Conservation (phyloP, 1,284 basidiomycete species). For the Heliocybe sulcata region DNA sequence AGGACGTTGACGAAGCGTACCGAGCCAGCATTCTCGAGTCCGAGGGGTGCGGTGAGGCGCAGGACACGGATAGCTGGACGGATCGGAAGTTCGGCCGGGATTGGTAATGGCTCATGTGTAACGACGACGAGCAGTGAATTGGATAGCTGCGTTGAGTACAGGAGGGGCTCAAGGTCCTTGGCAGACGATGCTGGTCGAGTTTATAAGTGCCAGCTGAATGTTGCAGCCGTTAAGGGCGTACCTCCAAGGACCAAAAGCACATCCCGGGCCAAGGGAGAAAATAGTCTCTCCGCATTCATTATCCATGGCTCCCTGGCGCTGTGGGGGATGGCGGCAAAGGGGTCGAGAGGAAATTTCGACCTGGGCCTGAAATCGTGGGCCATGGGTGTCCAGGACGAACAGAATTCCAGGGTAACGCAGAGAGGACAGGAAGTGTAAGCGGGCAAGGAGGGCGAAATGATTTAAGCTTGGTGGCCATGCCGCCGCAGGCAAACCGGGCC, state of each 20-base stretch:
- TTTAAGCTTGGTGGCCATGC: too few species aligned
- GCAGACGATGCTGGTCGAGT: constrained; percentile 25
- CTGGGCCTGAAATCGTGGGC: constrained; percentile 38
- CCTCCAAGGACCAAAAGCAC: constrained; percentile 46
- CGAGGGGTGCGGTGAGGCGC: constrained; percentile 33
- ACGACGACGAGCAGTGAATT: constrained; percentile 42
- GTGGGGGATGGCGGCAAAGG: constrained; percentile 27
- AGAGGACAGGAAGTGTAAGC: too few species aligned
- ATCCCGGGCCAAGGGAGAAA: constrained; percentile 22
- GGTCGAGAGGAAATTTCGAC: constrained; percentile 35
- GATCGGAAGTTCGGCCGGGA: constrained; percentile 19
- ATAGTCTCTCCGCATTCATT: constrained; percentile 21
- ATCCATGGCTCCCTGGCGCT: constrained; percentile 28
- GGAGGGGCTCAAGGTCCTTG: constrained; percentile 34
- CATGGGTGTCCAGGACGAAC: not conserved
- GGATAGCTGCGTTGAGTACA: constrained; percentile 35
- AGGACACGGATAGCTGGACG: constrained; percentile 37
- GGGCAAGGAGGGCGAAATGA: too few species aligned
- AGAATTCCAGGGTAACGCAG: too few species aligned
- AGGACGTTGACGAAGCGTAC: constrained; percentile 41
- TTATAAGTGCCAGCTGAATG: not conserved
- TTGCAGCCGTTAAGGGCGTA: constrained; percentile 15
- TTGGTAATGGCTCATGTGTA: constrained; percentile 34
- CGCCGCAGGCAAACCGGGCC: too few species aligned
- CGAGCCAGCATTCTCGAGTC: constrained; percentile 37